These are phyloP conservation scores for Neocatenulostroma microsporum DNA, from an alignment of 2,329 filamentous ascomycete genomes.

Conservation along the genomic window DNA sequence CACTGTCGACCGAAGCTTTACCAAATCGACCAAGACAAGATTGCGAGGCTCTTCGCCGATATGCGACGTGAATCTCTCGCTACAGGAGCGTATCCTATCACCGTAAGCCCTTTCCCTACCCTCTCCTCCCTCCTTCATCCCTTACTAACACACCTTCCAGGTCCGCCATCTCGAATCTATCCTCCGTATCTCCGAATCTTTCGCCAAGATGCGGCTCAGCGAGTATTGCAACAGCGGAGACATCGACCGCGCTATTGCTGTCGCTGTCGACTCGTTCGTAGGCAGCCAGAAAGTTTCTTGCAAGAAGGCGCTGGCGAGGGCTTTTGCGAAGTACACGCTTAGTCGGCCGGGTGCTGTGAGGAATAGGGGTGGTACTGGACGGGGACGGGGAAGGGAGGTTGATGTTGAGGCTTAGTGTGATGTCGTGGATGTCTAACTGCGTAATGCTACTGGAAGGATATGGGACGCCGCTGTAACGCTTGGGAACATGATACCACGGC, in stretches of 20 bases:
- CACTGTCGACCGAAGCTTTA: slow-evolving; percentile 87
- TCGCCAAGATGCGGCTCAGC: slow-evolving; percentile 96
- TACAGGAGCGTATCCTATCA: slow-evolving; percentile 95
- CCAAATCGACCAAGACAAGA: slow-evolving; percentile 96
- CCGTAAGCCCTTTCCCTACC: slow-evolving; percentile 54
- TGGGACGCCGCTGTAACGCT: no score
- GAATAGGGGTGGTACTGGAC: slow-evolving; percentile 7
- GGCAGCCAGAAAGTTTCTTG: slow-evolving; percentile 94
- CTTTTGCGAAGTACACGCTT: slow-evolving; percentile 84
- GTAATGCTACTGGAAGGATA: no score
- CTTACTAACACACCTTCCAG: slow-evolving; percentile 40
- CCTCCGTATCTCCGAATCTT: slow-evolving; percentile 87
- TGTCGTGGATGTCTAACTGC: no score
- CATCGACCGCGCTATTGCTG: slow-evolving; percentile 93
- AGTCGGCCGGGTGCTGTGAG: slow-evolving; percentile 37
- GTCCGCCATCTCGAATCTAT: slow-evolving; percentile 97
- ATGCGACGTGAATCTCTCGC: slow-evolving; percentile 90
- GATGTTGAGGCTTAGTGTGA: slow-evolving; percentile 19
- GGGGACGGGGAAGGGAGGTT: slow-evolving; percentile 9
- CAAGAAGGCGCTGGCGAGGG: slow-evolving; percentile 88
- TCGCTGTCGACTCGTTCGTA: slow-evolving; percentile 93
- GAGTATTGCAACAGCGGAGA: slow-evolving; percentile 87
- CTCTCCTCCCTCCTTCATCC: slow-evolving; percentile 10
- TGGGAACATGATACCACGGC: no score
- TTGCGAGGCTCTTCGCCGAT: slow-evolving; percentile 86